Conservation (phyloP, 441 rosid genomes). For the Mallotus repandus region DNA sequence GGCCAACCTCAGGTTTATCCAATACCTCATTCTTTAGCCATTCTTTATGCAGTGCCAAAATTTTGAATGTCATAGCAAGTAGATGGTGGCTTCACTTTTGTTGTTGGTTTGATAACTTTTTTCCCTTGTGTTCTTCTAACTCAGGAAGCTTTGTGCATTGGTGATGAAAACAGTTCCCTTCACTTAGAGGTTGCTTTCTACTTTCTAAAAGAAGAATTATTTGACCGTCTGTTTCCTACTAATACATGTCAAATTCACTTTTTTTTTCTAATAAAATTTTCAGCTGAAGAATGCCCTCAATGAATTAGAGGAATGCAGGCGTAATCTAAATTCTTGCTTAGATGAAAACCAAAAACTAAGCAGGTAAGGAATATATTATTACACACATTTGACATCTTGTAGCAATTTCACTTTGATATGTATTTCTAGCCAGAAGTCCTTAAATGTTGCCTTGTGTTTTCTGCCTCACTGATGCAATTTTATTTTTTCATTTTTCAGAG, state of each 20-base stretch:
- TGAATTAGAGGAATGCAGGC: conserved; percentile 77
- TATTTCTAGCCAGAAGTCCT: conserved; percentile 16
- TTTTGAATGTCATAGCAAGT: conserved; percentile 6
- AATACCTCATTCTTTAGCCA: conserved; percentile 17
- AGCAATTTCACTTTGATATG: conserved; percentile 8
- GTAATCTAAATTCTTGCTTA: conserved; percentile 63
- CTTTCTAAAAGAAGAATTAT: conserved; percentile 19
- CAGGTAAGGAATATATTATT: conserved; percentile 45
- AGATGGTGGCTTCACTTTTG: not conserved
- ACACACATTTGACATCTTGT: no score
- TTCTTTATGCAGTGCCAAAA: not conserved
- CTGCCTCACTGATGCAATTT: conserved; percentile 25
- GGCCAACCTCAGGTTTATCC: conserved; percentile 54
- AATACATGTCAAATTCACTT: conserved; percentile 20
- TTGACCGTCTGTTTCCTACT: conserved; percentile 11
- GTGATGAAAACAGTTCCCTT: conserved; percentile 54
- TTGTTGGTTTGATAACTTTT: conserved; percentile 12
- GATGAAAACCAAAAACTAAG: conserved; percentile 80
- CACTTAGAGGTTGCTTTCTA: conserved; percentile 62
- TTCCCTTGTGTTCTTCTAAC: conserved; percentile 19
- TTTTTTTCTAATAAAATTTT: conserved; percentile 20
- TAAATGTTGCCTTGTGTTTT: conserved; percentile 15
- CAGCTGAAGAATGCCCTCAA: conserved; percentile 60
- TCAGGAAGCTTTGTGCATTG: conserved; percentile 46
- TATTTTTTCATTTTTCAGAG: conserved; percentile 49